Conservation (phyloP, 2,329 filamentous ascomycete species). For the Diaporthe citrichinensis region DNA sequence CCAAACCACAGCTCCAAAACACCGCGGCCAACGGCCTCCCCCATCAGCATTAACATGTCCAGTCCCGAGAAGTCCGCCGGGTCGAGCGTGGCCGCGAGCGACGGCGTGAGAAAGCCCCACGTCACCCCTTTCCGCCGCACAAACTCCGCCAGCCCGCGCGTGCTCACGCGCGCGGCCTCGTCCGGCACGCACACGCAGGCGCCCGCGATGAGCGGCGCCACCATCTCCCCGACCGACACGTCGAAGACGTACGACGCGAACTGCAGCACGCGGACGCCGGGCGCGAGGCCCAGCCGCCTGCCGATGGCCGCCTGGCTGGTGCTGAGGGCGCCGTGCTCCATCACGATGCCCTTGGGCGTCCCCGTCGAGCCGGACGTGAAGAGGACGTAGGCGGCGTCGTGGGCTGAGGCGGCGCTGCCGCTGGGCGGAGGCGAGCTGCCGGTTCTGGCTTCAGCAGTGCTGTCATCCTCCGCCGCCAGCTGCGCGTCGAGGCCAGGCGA, state of each 20-base stretch:
- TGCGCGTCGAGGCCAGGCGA: not conserved
- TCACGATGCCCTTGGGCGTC: constrained; percentile 49
- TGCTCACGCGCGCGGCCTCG: constrained; percentile 55
- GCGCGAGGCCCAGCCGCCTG: constrained; percentile 43
- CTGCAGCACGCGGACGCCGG: constrained; percentile 49
- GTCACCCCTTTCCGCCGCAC: constrained; percentile 43
- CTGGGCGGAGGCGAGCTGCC: too few relatives aligned
- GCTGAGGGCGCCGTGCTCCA: constrained; percentile 40
- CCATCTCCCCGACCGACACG: constrained; percentile 46
- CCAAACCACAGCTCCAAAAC: constrained; percentile 57
- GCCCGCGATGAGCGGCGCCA: constrained; percentile 44
- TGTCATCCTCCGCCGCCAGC: not conserved
- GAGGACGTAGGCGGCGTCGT: constrained; percentile 33
- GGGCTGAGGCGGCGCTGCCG: not conserved
- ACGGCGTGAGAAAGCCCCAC: constrained; percentile 33
- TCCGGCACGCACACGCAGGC: constrained; percentile 54
- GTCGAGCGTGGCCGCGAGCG: constrained; percentile 15
- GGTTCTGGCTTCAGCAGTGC: not conserved
- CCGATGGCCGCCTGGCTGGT: constrained; percentile 44
- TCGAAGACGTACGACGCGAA: constrained; percentile 53
- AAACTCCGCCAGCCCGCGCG: constrained; percentile 46
- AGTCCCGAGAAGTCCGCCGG: constrained; percentile 34
- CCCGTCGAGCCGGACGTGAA: constrained; percentile 57
- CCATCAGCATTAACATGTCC: constrained; percentile 50
- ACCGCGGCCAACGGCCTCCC: constrained; percentile 67